Base-by-base conservation (phyloP, 805 yeast genomes). In the Vanderwaltozyma tropicalis region DNA sequence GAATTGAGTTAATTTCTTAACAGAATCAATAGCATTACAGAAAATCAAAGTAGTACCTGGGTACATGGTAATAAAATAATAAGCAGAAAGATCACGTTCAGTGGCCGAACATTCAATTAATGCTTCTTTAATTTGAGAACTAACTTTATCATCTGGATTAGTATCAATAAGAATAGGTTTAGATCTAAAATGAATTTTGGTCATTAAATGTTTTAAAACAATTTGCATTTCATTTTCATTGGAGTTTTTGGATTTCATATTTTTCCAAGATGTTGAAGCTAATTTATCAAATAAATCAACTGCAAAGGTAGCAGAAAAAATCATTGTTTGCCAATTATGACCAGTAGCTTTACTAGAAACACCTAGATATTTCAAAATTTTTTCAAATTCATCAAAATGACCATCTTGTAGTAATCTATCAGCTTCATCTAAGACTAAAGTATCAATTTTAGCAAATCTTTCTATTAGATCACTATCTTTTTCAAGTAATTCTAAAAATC, bases 271-370 rank as follows among this genome's bases (percentile, higher is more conserved):
- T 12, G 66, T 63, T 14, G 57, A 64, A 38, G 70, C 74, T 46
- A 92, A 66, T 54, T 87, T 88, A 28, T 80, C 74, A 60, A 92
- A 86, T 22, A 92, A 66, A 37, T 80, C 89, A 45, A 76, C 71
- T 4, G 88, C 78, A 59, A 92, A 92, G 0, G 98, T 89, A 4
- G 98, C 98, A 28, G 95, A 83, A 53, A 85, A 92, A n/a, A 92
- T 86, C 48, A 88, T 64, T 1, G 96, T 84, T 63, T 92, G 98
- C 71, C 87, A 73, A 40, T 54, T 59, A 15, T 67, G 72, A 15
- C 28, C 25, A 13, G 34, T 34, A 20, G 43, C 37, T 31, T 37
- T 46, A 35, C 46, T 42, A 49, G 58, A 64, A 59, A 66, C 69
- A 18, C 62, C 62, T 40, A 92, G 59, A 13, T 81, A 58, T 39